Evolutionary conservation across 2,329 filamentous ascomycete species (phyloP).

Genomic region (Coniochaeta pulveracea): DNA sequence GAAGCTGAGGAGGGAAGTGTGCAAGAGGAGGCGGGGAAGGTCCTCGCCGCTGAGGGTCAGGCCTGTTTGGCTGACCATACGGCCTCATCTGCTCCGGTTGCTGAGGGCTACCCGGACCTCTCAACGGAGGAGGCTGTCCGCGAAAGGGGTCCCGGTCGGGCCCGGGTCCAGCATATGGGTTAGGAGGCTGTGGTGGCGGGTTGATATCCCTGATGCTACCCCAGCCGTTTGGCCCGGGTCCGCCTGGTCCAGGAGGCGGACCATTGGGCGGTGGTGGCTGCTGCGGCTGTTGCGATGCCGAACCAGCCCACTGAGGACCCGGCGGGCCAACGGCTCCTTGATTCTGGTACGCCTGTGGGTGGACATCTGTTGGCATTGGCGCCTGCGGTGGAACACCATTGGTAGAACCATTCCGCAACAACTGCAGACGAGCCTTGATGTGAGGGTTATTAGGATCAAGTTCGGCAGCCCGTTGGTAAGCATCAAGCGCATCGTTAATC

Average conservation of each 20-base stretch:
- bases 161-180: constrained; percentile 71
- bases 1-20: constrained; percentile 43
- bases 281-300: constrained; percentile 44
- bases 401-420: constrained; percentile 72
- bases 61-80: constrained; percentile 55
- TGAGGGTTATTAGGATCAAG: constrained; percentile 88
- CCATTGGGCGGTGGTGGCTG: constrained; percentile 26
- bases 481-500: constrained; percentile 89
- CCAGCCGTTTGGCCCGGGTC: constrained; percentile 44
- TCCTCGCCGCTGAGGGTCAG: constrained; percentile 36
- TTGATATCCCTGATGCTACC: constrained; percentile 69
- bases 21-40: constrained; percentile 43
- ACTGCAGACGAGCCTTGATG: constrained; percentile 87
- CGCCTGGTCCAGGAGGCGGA: constrained; percentile 46
- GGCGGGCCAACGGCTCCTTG: constrained; percentile 73
- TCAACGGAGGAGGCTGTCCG: constrained; percentile 53
- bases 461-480: constrained; percentile 88
- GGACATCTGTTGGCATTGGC: constrained; percentile 90
- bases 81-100: constrained; percentile 59
- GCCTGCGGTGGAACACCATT: constrained; percentile 63
- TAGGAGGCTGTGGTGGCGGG: constrained; percentile 61
- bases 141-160: constrained; percentile 54
- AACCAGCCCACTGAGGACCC: constrained; percentile 80
- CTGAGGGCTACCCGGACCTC: constrained; percentile 65
- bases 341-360: constrained; percentile 86